phyloP scores from a whole-genome alignment of 1,139 yeast species.

The Hansenula sp. region DNA sequence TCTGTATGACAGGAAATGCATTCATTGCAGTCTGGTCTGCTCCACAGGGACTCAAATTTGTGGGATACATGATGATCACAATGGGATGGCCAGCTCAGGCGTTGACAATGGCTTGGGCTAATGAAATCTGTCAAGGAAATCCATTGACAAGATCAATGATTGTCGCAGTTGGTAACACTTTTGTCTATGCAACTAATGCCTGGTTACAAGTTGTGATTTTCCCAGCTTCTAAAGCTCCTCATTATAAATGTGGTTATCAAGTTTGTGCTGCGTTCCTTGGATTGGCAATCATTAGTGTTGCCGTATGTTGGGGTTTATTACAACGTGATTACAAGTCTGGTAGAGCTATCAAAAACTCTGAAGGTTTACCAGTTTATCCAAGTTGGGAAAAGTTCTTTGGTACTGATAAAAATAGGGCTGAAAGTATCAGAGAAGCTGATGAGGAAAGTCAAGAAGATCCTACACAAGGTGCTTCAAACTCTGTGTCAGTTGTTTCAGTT shows the following conservation, averaged over 20 bases:
- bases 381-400: constrained; percentile 9
- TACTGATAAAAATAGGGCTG: constrained; percentile 3
- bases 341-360: constrained; percentile 7
- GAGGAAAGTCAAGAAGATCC: too few species aligned
- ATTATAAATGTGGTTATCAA: constrained; percentile 12
- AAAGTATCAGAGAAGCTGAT: too few species aligned
- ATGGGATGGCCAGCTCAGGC: constrained; percentile 13
- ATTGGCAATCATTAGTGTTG: constrained; percentile 6
- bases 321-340: constrained; percentile 10
- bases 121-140: constrained; percentile 11
- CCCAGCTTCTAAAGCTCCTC: constrained; percentile 12
- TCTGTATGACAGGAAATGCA: constrained; percentile 10
- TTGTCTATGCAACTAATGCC: constrained; percentile 10
- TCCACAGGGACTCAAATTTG: constrained; percentile 10
- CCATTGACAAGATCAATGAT: constrained; percentile 11
- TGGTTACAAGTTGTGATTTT: constrained; percentile 11
- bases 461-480: too few species aligned
- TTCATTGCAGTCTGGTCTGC: constrained; percentile 9
- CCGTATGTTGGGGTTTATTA: constrained; percentile 4
- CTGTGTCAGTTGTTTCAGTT: too few species aligned
- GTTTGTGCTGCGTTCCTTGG: constrained; percentile 11
- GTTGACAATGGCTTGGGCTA: constrained; percentile 11
- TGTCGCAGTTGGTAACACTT: constrained; percentile 12
- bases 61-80: constrained; percentile 11
- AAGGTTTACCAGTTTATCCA: constrained; percentile 10